Evolutionary conservation across 2,329 filamentous ascomycete species (phyloP).

Genomic region (Rugonectria rugulosa): DNA sequence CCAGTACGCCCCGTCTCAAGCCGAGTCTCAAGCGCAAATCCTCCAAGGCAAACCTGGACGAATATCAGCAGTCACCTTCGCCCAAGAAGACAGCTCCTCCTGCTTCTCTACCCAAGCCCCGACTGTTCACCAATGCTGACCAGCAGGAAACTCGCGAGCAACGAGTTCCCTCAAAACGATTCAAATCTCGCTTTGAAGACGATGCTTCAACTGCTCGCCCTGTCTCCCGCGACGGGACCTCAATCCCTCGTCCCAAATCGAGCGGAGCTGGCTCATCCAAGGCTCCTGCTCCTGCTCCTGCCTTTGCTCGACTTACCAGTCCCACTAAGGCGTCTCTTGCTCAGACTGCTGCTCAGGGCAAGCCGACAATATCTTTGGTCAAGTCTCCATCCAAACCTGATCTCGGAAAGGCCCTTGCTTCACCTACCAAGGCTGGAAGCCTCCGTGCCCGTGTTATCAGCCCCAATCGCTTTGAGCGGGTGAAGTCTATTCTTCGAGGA

Average conservation of each 20-base stretch:
- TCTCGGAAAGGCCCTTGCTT: constrained; percentile 46
- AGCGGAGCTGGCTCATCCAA: constrained; percentile 32
- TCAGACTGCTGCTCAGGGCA: constrained; percentile 47
- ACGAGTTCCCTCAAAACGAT: constrained; percentile 68
- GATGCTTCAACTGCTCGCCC: constrained; percentile 74
- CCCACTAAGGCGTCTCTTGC: constrained; percentile 80
- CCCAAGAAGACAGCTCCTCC: constrained; percentile 39
- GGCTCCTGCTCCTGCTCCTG: constrained; percentile 54
- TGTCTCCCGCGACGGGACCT: constrained; percentile 58
- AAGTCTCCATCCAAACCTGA: constrained; percentile 57
- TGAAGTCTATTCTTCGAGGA: constrained; percentile 65
- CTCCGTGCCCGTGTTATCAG: constrained; percentile 52
- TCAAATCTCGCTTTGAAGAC: constrained; percentile 71
- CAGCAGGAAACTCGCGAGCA: constrained; percentile 26
- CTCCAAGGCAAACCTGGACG: constrained; percentile 39
- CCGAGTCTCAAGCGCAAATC: constrained; percentile 38
- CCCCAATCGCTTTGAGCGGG: constrained; percentile 60
- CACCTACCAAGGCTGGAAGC: constrained; percentile 43
- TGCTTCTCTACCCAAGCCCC: constrained; percentile 23
- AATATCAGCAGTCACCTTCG: constrained; percentile 38
- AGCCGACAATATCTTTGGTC: constrained; percentile 42
- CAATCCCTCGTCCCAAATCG: constrained; percentile 57
- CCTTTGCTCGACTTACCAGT: constrained; percentile 70
- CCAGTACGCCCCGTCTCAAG: constrained; percentile 55
- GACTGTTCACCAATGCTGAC: constrained; percentile 31